Conservation (phyloP, 2,329 filamentous ascomycete species). For the Pyricularia sp. region DNA sequence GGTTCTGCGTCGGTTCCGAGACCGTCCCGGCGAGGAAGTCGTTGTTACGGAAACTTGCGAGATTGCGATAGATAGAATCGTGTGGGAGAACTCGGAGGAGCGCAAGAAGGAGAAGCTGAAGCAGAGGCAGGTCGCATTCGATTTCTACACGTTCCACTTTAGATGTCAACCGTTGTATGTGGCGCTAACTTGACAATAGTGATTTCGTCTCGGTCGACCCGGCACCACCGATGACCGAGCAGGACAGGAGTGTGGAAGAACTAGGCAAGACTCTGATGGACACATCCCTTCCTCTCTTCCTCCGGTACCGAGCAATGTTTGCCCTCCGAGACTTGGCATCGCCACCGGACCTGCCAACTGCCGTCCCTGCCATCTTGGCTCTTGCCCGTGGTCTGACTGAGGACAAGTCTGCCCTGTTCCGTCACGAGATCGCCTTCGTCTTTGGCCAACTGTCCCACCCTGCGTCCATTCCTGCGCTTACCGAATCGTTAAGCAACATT, state of each 20-base stretch:
- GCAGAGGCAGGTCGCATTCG: constrained; percentile 53
- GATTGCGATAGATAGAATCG: constrained; percentile 86
- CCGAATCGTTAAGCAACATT: constrained; percentile 64
- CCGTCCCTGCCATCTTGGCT: constrained; percentile 75
- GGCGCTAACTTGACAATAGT: constrained; percentile 36
- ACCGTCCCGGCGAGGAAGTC: constrained; percentile 65
- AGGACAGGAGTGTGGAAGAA: constrained; percentile 59
- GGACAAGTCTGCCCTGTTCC: constrained; percentile 85
- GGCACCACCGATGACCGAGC: constrained; percentile 74
- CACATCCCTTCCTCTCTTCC: constrained; percentile 69
- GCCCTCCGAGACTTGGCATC: constrained; percentile 90
- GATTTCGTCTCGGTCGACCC: constrained; percentile 95
- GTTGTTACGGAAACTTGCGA: constrained; percentile 94
- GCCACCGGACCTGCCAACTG: constrained; percentile 82
- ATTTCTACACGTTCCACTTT: constrained; percentile 5
- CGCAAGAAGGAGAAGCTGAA: constrained; percentile 68
- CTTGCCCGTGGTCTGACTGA: constrained; percentile 69
- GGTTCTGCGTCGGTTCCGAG: constrained; percentile 62
- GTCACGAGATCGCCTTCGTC: constrained; percentile 96
- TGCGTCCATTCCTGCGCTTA: constrained; percentile 88
- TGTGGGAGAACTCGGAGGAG: constrained; percentile 78
- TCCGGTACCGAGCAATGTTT: constrained; percentile 97
- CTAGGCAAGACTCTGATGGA: constrained; percentile 74
- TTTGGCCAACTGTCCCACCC: constrained; percentile 95
- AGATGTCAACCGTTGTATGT: constrained; percentile 14